Conservation (phyloP, 2,329 filamentous ascomycete species). For the Leptographium radiaticola region DNA sequence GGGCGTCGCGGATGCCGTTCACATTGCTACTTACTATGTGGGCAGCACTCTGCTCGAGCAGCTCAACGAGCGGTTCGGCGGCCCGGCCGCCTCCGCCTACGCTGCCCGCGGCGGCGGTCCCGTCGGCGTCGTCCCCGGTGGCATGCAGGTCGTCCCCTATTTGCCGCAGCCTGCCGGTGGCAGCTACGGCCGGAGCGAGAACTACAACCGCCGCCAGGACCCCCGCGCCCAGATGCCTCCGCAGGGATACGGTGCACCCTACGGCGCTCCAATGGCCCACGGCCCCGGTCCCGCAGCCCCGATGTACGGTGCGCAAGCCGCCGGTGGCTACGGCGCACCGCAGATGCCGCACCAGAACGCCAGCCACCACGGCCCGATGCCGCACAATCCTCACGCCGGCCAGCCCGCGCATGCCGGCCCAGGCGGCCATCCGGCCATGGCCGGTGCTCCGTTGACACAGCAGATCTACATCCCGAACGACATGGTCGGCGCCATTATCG, state of each 20-base stretch:
- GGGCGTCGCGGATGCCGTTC: conserved; percentile 93
- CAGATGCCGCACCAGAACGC: conserved; percentile 61
- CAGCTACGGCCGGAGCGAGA: conserved; percentile 83
- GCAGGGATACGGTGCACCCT: conserved; percentile 63
- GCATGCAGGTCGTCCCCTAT: conserved; percentile 99
- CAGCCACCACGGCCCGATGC: conserved; percentile 36
- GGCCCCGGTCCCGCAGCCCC: conserved; percentile 47
- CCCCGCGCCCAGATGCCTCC: conserved; percentile 63
- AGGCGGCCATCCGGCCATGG: conserved; percentile 49
- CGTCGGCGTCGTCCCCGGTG: conserved; percentile 84
- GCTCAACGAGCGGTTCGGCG: conserved; percentile 90
- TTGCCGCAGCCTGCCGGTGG: conserved; percentile 85
- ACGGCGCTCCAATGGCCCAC: conserved; percentile 51
- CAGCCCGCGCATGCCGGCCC: conserved; percentile 59
- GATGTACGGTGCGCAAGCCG: conserved; percentile 57
- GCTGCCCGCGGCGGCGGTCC: conserved; percentile 89
- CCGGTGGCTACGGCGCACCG: conserved; percentile 63
- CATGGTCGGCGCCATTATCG: conserved; percentile 98
- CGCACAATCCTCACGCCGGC: conserved; percentile 53
- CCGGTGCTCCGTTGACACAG: conserved; percentile 76
- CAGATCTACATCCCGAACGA: conserved; percentile 99
- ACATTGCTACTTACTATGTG: conserved; percentile 98
- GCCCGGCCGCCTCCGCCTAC: conserved; percentile 93
- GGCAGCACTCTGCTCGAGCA: conserved; percentile 97
- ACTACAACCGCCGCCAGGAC: conserved; percentile 64